These are phyloP conservation scores for Leccinum fallax DNA, from an alignment of 1,284 basidiomycete species.

Conservation along the genomic window DNA sequence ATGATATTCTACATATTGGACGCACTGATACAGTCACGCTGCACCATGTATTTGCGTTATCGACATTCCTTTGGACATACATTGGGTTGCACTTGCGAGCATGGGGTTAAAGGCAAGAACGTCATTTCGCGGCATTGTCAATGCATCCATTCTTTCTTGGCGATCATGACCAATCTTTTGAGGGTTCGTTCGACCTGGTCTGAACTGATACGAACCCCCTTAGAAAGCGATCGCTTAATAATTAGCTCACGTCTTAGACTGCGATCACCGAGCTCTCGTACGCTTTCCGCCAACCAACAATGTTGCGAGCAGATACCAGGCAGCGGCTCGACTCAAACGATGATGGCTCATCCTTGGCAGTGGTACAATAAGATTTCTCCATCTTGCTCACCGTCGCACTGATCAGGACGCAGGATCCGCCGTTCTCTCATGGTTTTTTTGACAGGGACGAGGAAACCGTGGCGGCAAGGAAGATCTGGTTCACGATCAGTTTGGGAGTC, in stretches of 20 bases:
- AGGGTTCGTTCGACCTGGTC: background rate
- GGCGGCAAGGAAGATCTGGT: slow-evolving; percentile 35
- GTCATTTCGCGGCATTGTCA: background rate
- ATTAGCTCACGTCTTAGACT: slow-evolving; percentile 8
- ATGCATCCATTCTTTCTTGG: background rate
- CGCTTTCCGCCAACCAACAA: background rate
- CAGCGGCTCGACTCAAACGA: slow-evolving; percentile 2
- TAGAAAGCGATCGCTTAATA: slow-evolving; percentile 24
- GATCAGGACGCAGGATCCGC: slow-evolving; percentile 30
- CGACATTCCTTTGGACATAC: slow-evolving; percentile 29
- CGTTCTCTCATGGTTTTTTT: slow-evolving; percentile 40
- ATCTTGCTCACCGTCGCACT: slow-evolving; percentile 13
- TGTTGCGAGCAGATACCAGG: slow-evolving; percentile 7
- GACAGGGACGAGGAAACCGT: slow-evolving; percentile 37
- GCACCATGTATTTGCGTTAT: slow-evolving; percentile 33
- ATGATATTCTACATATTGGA: slow-evolving; percentile 38
- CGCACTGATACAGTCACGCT: slow-evolving; percentile 26
- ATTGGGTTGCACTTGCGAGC: slow-evolving; percentile 2
- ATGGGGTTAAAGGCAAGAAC: background rate
- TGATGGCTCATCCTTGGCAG: slow-evolving; percentile 4
- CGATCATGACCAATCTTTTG: background rate
- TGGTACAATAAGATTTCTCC: slow-evolving; percentile 8
- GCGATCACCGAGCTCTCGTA: background rate
- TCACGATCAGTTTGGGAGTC: slow-evolving; percentile 32
- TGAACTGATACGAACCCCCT: slow-evolving; percentile 4